These are phyloP conservation scores for Pseudocercospora pini-densiflorae DNA, from an alignment of 2,329 filamentous ascomycete species.

Conservation along the genomic window DNA sequence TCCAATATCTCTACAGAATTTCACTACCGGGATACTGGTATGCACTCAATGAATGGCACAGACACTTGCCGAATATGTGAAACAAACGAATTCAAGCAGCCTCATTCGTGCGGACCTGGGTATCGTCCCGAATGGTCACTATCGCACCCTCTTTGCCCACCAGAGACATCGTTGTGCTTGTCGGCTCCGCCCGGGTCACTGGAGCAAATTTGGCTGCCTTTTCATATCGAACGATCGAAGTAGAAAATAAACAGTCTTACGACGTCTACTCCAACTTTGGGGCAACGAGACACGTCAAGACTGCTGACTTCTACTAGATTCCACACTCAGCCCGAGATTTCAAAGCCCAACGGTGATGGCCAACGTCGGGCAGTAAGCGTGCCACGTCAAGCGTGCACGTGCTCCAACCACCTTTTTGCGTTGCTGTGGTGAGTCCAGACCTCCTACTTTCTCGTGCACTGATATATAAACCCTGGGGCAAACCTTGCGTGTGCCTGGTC, in stretches of 20 bases:
- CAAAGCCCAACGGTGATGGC: background rate
- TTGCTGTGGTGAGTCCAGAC: conserved; percentile 4
- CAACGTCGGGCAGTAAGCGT: conserved; percentile 2
- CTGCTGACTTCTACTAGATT: background rate
- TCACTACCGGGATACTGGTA: background rate
- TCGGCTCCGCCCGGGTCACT: background rate
- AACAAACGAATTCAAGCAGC: background rate
- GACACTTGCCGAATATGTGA: background rate
- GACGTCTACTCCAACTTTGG: background rate
- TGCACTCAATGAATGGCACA: background rate
- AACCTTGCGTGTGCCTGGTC: conserved; percentile 8
- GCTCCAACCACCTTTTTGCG: conserved; percentile 6
- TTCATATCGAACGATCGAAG: conserved; percentile 1
- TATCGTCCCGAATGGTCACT: background rate
- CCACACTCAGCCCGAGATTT: background rate
- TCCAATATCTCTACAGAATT: background rate
- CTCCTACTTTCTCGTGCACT: conserved; percentile 2
- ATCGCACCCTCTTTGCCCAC: background rate
- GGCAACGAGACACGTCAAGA: background rate
- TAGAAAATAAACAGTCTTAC: background rate
- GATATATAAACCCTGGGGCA: conserved; percentile 5
- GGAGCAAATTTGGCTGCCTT: conserved; percentile 6
- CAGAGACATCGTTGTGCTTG: conserved; percentile 3
- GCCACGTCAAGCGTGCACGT: conserved; percentile 9
- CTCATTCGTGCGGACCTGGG: background rate